Evolutionary conservation across 108 stramenopile genomes (phyloP).

Genomic region (Cyclotella choctawhatcheeana): DNA sequence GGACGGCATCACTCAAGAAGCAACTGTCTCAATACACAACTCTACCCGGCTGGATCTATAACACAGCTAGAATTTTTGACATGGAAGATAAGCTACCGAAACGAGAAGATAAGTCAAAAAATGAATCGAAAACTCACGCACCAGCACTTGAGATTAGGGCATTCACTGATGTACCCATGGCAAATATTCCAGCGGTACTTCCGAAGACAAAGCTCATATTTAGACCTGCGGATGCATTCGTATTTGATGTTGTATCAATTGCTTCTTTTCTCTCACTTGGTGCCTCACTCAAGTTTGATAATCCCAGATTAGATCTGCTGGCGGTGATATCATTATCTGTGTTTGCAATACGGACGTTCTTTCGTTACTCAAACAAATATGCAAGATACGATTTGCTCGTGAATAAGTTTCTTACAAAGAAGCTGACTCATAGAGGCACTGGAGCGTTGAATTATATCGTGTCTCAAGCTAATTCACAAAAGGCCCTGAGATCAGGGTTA

Average conservation of each 20-base stretch:
- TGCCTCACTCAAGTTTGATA: conserved; percentile 73
- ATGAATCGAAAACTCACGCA: conserved; percentile 13
- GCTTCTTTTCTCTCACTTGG: conserved; percentile 60
- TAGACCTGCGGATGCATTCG: conserved; percentile 83
- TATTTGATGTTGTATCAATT: conserved; percentile 73
- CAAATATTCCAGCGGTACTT: conserved; percentile 77
- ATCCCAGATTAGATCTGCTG: conserved; percentile 72
- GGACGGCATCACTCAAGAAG: conserved; percentile 16
- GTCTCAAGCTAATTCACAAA: conserved; percentile 71
- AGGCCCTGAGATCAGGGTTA: conserved; percentile 58
- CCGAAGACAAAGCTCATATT: conserved; percentile 83
- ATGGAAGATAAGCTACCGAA: conserved; percentile 55
- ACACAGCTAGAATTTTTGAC: conserved; percentile 78
- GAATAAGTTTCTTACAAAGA: conserved; percentile 82
- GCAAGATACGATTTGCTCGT: conserved; percentile 87
- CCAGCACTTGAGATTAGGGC: conserved; percentile 68
- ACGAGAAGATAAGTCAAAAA: conserved; percentile 4
- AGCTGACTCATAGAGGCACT: conserved; percentile 65
- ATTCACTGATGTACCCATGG: conserved; percentile 81
- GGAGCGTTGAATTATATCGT: conserved; percentile 75
- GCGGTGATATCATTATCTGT: conserved; percentile 71
- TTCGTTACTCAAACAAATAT: conserved; percentile 85
- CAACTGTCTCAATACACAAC: conserved; percentile 3
- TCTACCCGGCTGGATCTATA: conserved; percentile 69
- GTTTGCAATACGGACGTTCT: conserved; percentile 72